Conservation (phyloP, 2,329 filamentous ascomycete genomes). For the Polychaeton citri region DNA sequence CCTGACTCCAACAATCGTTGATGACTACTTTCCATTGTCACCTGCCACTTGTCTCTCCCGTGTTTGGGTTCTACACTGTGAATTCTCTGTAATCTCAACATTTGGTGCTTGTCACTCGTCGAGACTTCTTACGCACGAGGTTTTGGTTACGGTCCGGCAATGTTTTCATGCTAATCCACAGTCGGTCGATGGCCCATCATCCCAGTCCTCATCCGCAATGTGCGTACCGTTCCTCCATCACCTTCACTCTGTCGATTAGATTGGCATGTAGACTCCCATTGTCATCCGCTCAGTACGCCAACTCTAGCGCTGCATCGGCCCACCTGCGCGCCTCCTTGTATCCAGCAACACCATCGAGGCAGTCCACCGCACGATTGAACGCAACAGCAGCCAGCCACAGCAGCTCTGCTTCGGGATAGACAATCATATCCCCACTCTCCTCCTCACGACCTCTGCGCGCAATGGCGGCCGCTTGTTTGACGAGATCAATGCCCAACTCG, state of each 20-base stretch:
- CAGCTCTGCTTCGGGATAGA: constrained; percentile 54
- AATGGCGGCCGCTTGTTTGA: constrained; percentile 49
- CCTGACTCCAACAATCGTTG: too few relatives aligned
- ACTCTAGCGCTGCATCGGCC: constrained; percentile 48
- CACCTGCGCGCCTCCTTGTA: constrained; percentile 45
- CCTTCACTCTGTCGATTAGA: constrained; percentile 21
- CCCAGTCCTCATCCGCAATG: too few relatives aligned
- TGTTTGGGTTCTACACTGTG: too few relatives aligned
- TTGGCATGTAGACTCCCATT: constrained; percentile 22
- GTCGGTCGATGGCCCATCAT: too few relatives aligned
- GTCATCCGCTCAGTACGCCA: constrained; percentile 48
- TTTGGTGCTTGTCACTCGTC: too few relatives aligned
- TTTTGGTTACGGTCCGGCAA: too few relatives aligned
- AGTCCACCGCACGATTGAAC: constrained; percentile 60
- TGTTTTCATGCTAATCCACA: too few relatives aligned
- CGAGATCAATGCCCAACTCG: constrained; percentile 26
- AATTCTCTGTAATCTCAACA: too few relatives aligned
- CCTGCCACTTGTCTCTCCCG: too few relatives aligned
- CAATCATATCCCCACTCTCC: constrained; percentile 8
- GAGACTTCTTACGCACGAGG: too few relatives aligned
- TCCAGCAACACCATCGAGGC: constrained; percentile 38
- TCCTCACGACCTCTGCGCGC: constrained; percentile 26
- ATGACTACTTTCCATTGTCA: too few relatives aligned
- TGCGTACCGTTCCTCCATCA: too few relatives aligned
- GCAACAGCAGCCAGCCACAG: constrained; percentile 60